Evolutionary conservation across 257 asterid species (phyloP), one percentile per base, ranked within the genome.

Genomic region (Solanum dulcamara): DNA sequence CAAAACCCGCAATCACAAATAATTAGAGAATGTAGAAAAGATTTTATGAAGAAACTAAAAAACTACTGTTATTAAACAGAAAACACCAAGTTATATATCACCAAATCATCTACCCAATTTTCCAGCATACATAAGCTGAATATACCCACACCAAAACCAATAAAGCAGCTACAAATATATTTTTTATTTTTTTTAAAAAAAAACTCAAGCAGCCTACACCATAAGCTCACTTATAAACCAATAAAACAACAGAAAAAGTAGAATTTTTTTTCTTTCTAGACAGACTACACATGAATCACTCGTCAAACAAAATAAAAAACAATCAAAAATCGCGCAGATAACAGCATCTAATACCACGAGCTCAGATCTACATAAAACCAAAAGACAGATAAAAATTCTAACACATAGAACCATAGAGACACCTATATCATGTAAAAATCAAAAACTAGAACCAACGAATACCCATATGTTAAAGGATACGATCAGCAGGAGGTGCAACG

Each of bases 401-500:
- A 6, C 11, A 81, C 48, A 51, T 7, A 57, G 38, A 82, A 20
- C 74, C 53, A 33, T 32, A 81, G 46, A 84, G 30, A 53, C 17
- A 57, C 17, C 77, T 51, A 24, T 32, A 42, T 46, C 2, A 20
- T 7, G 7, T 24, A 71, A 35, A 71, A 4, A 74, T 33, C 38
- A 35, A 35, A 35, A 35, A 4, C 3, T 35, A 35, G 38, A 30
- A 42, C 2, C 33, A 40, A 38, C 10, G 44, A 80, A 42, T 55
- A 11, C 50, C 42, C 9, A 59, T 10, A 40, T 80, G 37, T 30
- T 81, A 81, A 81, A 91, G 94, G 92, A 91, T 92, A 92, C 94
- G 92, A 87, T 91, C 94, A 81, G 88, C 88, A 53, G 91, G 86
- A 71, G 91, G 90, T 86, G 92, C 91, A 84, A 92, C 90, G 83